Conservation (phyloP, 2,329 filamentous ascomycete genomes). For the Fusarium irregulare region DNA sequence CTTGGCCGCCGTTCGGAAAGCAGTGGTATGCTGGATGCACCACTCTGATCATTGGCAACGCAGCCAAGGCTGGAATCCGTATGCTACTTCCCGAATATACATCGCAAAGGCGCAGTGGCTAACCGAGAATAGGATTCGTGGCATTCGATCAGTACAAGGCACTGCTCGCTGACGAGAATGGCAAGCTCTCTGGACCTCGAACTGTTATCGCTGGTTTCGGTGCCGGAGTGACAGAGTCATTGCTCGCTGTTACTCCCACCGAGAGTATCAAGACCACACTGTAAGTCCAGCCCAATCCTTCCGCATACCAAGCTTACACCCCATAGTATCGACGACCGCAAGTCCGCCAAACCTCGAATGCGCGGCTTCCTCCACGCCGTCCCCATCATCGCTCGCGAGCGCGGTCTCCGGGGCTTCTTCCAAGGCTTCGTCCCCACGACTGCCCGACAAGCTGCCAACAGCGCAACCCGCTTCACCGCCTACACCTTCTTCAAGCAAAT, state of each 20-base stretch:
- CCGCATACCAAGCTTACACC: background rate
- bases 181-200: constrained; percentile 88
- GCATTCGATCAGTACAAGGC: constrained; percentile 95
- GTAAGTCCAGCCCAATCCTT: constrained; percentile 52
- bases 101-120: constrained; percentile 5
- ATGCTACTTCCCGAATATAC: constrained; percentile 49
- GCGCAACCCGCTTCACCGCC: constrained; percentile 87
- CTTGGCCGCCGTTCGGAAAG: constrained; percentile 91
- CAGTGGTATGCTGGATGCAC: constrained; percentile 99
- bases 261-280: constrained; percentile 99
- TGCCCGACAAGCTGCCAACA: constrained; percentile 93
- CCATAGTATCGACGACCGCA: constrained; percentile 91
- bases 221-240: constrained; percentile 91
- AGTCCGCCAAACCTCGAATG: constrained; percentile 85
- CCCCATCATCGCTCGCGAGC: constrained; percentile 85
- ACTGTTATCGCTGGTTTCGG: constrained; percentile 95
- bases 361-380: constrained; percentile 92
- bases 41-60: constrained; percentile 95
- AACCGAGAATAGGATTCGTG: constrained; percentile 70
- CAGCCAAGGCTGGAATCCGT: constrained; percentile 95
- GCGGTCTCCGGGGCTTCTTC: constrained; percentile 92
- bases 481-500: constrained; percentile 93
- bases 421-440: constrained; percentile 97
- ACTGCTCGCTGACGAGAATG: constrained; percentile 82
- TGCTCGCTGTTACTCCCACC: constrained; percentile 94